Conservation (phyloP, 2,329 filamentous ascomycete species). For the Knoxdaviesia capensis region DNA sequence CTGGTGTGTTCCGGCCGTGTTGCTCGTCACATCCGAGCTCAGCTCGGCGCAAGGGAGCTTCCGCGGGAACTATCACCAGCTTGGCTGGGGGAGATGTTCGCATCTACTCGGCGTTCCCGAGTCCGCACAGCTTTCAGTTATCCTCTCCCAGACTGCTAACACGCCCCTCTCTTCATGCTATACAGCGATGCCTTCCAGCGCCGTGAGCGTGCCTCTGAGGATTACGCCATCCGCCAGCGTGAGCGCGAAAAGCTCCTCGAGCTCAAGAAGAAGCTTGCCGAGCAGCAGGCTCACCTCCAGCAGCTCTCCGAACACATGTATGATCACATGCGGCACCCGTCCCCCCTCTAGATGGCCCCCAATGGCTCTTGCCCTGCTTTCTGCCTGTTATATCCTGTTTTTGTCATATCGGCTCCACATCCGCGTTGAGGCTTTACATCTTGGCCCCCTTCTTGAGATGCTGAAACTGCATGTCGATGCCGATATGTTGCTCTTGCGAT, state of each 20-base stretch:
- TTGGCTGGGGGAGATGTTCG: too few relatives aligned
- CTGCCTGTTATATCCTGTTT: background rate
- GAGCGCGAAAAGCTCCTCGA: constrained; percentile 77
- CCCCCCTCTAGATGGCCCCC: background rate
- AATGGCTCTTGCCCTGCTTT: background rate
- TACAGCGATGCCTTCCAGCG: constrained; percentile 76
- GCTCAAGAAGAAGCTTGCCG: constrained; percentile 51
- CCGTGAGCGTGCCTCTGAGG: constrained; percentile 75
- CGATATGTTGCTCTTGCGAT: too few relatives aligned
- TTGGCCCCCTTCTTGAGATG: too few relatives aligned
- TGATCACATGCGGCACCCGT: constrained; percentile 12
- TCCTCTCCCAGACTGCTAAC: too few relatives aligned
- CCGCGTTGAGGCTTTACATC: background rate
- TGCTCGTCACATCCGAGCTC: too few relatives aligned
- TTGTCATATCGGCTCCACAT: background rate
- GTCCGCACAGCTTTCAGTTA: too few relatives aligned
- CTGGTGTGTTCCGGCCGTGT: too few relatives aligned
- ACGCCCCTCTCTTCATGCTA: too few relatives aligned
- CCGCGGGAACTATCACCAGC: too few relatives aligned
- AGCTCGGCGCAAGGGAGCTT: too few relatives aligned
- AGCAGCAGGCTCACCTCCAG: constrained; percentile 68
- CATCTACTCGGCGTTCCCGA: too few relatives aligned
- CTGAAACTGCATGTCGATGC: too few relatives aligned
- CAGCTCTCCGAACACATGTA: constrained; percentile 78
- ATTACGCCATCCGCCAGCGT: constrained; percentile 65